Percentiles rank a stretch among this genome's conserved stretches.
phyloP scores from a whole-genome alignment of 352 stramenopile species.

The Sclerospora graminicola region DNA sequence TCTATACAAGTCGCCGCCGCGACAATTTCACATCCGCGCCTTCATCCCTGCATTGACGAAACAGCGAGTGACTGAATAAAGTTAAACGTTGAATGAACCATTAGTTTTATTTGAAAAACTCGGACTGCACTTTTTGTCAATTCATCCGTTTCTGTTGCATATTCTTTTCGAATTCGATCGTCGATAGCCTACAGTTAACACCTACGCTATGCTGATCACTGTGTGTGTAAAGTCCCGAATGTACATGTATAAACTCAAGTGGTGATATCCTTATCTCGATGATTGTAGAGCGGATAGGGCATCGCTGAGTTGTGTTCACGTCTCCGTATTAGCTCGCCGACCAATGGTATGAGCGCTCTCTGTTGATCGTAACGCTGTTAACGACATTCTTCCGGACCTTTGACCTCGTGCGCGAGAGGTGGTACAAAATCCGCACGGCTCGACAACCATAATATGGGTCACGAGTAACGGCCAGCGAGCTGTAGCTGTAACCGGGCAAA shows the following conservation, averaged over 20 bases:
- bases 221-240: constrained; percentile 1
- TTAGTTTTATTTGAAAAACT: too few relatives aligned
- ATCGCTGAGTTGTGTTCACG: constrained; percentile 3
- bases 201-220: neutral
- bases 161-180: too few relatives aligned
- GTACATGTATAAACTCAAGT: constrained; percentile 9
- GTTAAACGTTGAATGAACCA: too few relatives aligned
- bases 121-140: too few relatives aligned
- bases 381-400: constrained; percentile 16
- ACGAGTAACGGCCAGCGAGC: too few relatives aligned
- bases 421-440: constrained; percentile 7
- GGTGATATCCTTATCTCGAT: constrained; percentile 3
- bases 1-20: too few relatives aligned
- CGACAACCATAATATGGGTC: neutral
- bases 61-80: too few relatives aligned
- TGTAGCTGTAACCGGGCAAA: neutral
- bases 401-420: constrained; percentile 23
- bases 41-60: too few relatives aligned
- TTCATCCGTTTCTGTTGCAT: too few relatives aligned
- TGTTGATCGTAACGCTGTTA: constrained; percentile 14
- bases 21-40: too few relatives aligned
- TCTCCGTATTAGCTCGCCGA: too few relatives aligned
- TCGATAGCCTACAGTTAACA: neutral
- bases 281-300: neutral
- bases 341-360: constrained; percentile 1